Base-by-base conservation (phyloP, 768 basidiomycete species). In the Fomitopsis pulvina region DNA sequence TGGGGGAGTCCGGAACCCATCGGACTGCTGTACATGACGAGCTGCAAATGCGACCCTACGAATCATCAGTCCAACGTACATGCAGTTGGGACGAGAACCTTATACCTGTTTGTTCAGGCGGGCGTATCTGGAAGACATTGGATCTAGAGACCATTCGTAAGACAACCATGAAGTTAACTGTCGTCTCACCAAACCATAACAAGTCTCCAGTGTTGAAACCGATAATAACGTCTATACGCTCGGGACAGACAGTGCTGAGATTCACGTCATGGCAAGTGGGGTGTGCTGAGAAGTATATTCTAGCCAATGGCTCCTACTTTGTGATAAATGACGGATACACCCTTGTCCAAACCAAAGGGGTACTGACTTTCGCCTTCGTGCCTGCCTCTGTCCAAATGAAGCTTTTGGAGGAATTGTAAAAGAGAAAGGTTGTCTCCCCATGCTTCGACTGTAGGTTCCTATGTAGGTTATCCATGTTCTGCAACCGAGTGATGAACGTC, bases 171-270 rank as follows among this genome's bases (percentile, higher is more conserved):
- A 24, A 18, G n/a, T 10, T 18, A 2, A 8, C 25, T 38, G 64
- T 43, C 43, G 22, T 11, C 77, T 55, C 54, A 88, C 94, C 94
- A 48, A 98, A 74, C 96, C 96, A 98, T 43, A 98, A 69, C 30
- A 99, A 72, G 69, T 99, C 96, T n/a, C 96, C 96, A 0, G 93
- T 89, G 53, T 73, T 77, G 63, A 96, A 97, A 4, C 95, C 96
- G 59, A 97, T 86, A 51, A 97, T 78, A 5, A 96, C 74, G 59
- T 97, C 94, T 28, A 97, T 68, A 39, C 82, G 80, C 37, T 92
- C 85, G 10, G 85, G 69, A 2, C 82, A 84, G 6, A 88, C 81
- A 1, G 94, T 96, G 1, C 78, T 66, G 4, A 73, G 65, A 57
- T 96, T 95, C 26, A 95, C 82, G 60, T 92, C 85, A 64, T 95